These are phyloP conservation scores for Dactylellina sp. DNA, from an alignment of 2,329 filamentous ascomycete genomes.

Conservation along the genomic window DNA sequence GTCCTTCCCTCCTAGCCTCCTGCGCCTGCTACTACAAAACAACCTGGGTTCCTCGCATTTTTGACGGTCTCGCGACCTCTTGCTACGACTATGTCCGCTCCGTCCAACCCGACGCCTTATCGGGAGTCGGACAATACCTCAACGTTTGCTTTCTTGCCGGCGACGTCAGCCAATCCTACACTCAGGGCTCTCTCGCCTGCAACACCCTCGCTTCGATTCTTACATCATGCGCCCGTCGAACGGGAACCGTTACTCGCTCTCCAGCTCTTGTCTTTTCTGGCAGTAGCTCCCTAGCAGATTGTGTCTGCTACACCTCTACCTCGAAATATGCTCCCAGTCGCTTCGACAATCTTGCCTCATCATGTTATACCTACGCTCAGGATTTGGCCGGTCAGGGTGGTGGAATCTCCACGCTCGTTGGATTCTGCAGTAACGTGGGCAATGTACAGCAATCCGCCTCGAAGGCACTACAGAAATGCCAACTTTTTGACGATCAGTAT, in stretches of 20 bases:
- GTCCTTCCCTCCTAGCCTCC: constrained; percentile 45
- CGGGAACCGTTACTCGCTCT: neutral
- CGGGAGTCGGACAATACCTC: constrained; percentile 38
- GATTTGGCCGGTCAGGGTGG: constrained; percentile 40
- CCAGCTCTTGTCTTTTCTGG: constrained; percentile 20
- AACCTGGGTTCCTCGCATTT: constrained; percentile 44
- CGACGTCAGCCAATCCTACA: constrained; percentile 38
- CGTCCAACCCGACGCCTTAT: constrained; percentile 20
- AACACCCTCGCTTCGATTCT: constrained; percentile 36
- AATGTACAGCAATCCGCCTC: constrained; percentile 43
- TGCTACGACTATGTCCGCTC: constrained; percentile 53
- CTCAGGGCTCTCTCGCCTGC: constrained; percentile 47
- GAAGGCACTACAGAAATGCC: constrained; percentile 27
- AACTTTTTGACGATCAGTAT: constrained; percentile 35
- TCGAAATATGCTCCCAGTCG: constrained; percentile 27
- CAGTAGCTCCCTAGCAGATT: constrained; percentile 40
- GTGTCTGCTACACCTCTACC: constrained; percentile 37
- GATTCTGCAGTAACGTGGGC: constrained; percentile 35
- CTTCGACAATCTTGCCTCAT: constrained; percentile 37
- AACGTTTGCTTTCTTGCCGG: constrained; percentile 53
- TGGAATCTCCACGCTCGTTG: constrained; percentile 36
- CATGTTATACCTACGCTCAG: constrained; percentile 50
- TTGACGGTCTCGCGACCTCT: constrained; percentile 44
- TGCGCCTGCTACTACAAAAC: constrained; percentile 49
- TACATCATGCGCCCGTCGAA: constrained; percentile 38